These are phyloP conservation scores for Aureobasidium mangrovei DNA, from an alignment of 2,329 filamentous ascomycete species.

Conservation along the genomic window DNA sequence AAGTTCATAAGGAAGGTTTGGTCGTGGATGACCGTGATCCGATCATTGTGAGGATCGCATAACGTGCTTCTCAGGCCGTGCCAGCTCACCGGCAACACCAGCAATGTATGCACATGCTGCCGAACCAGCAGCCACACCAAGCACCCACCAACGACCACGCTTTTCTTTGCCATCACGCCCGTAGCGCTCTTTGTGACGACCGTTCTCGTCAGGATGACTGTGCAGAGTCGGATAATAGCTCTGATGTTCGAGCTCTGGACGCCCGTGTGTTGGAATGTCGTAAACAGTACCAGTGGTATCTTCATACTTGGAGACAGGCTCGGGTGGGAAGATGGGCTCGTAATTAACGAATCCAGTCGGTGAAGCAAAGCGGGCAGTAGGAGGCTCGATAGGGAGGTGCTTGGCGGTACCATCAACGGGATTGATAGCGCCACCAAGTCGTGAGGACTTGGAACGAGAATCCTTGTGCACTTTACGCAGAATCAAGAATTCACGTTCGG, in stretches of 20 bases:
- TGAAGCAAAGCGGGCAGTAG: conserved; percentile 52
- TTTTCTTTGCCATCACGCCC: conserved; percentile 26
- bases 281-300: not conserved
- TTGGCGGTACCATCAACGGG: conserved; percentile 43
- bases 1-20: not conserved
- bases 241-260: conserved; percentile 31
- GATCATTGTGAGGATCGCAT: not conserved
- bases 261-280: not conserved
- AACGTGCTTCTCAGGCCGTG: not conserved
- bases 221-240: conserved; percentile 34
- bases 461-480: conserved; percentile 51
- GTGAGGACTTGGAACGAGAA: conserved; percentile 10
- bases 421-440: conserved; percentile 34
- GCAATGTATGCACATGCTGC: conserved; percentile 50
- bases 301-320: not conserved
- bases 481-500: conserved; percentile 54
- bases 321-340: conserved; percentile 28
- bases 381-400: conserved; percentile 17
- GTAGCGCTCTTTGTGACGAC: conserved; percentile 23
- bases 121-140: conserved; percentile 47
- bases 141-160: conserved; percentile 38
- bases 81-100: conserved; percentile 47
- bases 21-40: not conserved
- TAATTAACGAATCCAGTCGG: conserved; percentile 60
- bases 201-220: too few species aligned